phyloP scores from a whole-genome alignment of 2,329 filamentous ascomycete genomes.

The Phyllosticta citrichinensis region DNA sequence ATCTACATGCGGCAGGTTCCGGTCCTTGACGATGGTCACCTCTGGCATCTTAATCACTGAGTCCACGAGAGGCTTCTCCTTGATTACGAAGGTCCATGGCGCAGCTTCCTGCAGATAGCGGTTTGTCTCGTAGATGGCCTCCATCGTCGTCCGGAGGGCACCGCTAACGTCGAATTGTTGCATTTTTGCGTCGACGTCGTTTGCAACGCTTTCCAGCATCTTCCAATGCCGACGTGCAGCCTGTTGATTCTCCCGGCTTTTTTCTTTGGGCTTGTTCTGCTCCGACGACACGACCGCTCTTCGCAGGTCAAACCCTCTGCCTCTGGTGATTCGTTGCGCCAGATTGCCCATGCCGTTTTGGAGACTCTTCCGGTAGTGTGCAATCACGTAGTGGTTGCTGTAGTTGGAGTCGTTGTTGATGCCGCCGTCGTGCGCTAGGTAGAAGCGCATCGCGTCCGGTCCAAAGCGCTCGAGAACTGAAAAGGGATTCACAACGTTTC shows the following conservation, averaged over 20 bases:
- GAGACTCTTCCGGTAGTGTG: conserved; percentile 69
- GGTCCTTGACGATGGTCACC: background rate
- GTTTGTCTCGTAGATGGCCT: conserved; percentile 52
- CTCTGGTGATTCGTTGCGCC: conserved; percentile 56
- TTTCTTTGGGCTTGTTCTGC: conserved; percentile 11
- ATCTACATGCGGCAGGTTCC: conserved; percentile 33
- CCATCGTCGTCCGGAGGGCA: conserved; percentile 57
- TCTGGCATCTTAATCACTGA: background rate
- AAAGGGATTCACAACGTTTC: conserved; percentile 92
- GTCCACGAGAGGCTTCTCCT: background rate
- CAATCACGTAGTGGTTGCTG: conserved; percentile 64
- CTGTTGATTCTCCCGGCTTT: conserved; percentile 18
- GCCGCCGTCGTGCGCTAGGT: conserved; percentile 70
- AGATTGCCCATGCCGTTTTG: conserved; percentile 74
- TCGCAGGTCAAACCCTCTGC: conserved; percentile 58
- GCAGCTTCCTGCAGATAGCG: conserved; percentile 52
- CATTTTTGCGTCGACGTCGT: conserved; percentile 47
- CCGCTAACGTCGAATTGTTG: conserved; percentile 50
- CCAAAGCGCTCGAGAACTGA: conserved; percentile 85
- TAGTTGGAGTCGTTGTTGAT: conserved; percentile 74
- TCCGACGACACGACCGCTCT: conserved; percentile 42
- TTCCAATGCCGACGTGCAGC: conserved; percentile 14
- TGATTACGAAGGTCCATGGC: conserved; percentile 55
- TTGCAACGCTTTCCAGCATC: conserved; percentile 25
- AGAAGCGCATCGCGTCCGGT: conserved; percentile 80